phyloP scores from a whole-genome alignment of 202 grass and related monocot species.

The Panicum virgatum region DNA sequence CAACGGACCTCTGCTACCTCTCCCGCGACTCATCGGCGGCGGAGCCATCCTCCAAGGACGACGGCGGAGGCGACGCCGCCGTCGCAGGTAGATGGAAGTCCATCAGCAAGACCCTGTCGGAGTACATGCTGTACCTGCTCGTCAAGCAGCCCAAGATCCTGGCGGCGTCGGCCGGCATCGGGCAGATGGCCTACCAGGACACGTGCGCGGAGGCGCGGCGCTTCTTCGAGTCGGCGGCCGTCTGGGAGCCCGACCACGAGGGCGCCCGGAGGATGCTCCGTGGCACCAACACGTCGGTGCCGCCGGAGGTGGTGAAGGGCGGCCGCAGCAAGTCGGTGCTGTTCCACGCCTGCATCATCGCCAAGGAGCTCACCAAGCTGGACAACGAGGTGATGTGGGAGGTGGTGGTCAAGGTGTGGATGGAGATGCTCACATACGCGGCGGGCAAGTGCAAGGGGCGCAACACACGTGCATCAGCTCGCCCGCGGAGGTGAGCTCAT shows the following conservation, averaged over 20 bases:
- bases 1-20: too few relatives aligned
- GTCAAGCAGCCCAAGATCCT: constrained; percentile 35
- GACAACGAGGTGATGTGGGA: background rate
- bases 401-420: constrained; percentile 11
- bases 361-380: background rate
- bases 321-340: constrained; percentile 45
- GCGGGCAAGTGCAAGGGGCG: too few relatives aligned
- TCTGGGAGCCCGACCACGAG: background rate
- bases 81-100: too few relatives aligned
- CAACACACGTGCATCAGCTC: too few relatives aligned
- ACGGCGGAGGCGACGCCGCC: too few relatives aligned
- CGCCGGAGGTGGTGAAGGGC: constrained; percentile 35
- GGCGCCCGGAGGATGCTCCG: constrained; percentile 4
- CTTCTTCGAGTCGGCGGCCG: background rate
- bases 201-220: constrained; percentile 33
- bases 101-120: constrained; percentile 16
- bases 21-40: too few relatives aligned
- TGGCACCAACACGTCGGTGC: background rate
- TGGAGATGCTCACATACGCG: too few relatives aligned
- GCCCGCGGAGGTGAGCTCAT: too few relatives aligned
- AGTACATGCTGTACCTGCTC: constrained; percentile 61
- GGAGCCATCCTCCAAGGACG: too few relatives aligned
- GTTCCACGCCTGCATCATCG: constrained; percentile 40
- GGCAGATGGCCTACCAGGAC: constrained; percentile 31
- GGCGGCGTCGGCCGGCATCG: constrained; percentile 21